phyloP scores from a whole-genome alignment of 768 basidiomycete species.

The Tylopilus sp. region DNA sequence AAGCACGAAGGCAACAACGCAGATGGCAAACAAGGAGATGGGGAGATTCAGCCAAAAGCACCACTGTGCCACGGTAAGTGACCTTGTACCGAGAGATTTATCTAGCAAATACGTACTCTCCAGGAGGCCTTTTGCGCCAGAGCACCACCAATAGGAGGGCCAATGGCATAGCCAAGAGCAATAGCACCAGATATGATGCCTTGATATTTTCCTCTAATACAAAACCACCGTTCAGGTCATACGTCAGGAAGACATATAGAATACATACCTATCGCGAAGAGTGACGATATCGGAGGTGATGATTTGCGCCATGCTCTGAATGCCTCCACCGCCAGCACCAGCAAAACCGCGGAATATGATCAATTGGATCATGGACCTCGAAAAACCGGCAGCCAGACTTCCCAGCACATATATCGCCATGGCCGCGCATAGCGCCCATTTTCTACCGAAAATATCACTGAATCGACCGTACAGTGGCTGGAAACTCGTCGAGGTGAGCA shows the following conservation, averaged over 20 bases:
- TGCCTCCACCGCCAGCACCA: constrained; percentile 69
- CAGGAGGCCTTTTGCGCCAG: constrained; percentile 60
- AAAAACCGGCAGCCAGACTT: constrained; percentile 63
- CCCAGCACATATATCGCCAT: constrained; percentile 66
- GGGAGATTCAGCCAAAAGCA: constrained; percentile 76
- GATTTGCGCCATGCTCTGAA: constrained; percentile 67
- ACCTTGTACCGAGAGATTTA: neutral
- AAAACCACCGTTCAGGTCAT: neutral
- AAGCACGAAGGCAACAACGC: constrained; percentile 57
- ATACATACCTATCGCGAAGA: constrained; percentile 55
- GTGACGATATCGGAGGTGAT: constrained; percentile 71
- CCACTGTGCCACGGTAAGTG: constrained; percentile 42
- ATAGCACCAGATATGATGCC: constrained; percentile 64
- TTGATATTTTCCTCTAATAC: constrained; percentile 73
- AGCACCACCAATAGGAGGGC: constrained; percentile 66
- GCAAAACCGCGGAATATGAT: constrained; percentile 69
- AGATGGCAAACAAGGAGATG: constrained; percentile 48
- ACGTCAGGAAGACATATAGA: neutral
- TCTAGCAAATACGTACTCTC: constrained; percentile 42
- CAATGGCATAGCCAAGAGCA: constrained; percentile 56
- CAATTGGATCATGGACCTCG: constrained; percentile 59
- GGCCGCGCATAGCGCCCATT: constrained; percentile 51
- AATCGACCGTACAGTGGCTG: constrained; percentile 55
- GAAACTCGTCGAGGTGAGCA: constrained; percentile 49
- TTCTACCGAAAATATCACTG: constrained; percentile 67